Conservation (phyloP, 768 basidiomycete species). For the Mycena epipterygia region DNA sequence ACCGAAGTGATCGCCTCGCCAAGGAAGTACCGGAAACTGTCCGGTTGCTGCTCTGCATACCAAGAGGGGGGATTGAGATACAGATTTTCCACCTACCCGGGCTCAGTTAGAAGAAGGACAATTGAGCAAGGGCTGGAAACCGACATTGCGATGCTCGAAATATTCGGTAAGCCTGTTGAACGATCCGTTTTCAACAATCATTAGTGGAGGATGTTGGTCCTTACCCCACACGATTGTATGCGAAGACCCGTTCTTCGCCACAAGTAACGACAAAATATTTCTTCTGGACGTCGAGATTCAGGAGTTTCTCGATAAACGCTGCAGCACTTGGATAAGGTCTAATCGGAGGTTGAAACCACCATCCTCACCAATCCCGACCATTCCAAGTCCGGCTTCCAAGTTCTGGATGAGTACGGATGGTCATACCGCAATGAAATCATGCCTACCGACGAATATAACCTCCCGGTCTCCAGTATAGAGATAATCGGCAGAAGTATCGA, state of each 20-base stretch:
- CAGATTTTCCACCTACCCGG: constrained; percentile 61
- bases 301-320: constrained; percentile 81
- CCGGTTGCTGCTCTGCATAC: constrained; percentile 71
- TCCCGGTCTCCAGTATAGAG: constrained; percentile 33
- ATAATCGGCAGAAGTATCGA: neutral
- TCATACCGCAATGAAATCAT: neutral
- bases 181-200: neutral
- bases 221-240: constrained; percentile 68
- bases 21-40: constrained; percentile 65
- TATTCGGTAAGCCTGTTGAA: constrained; percentile 63
- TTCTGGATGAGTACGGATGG: constrained; percentile 26
- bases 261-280: constrained; percentile 69
- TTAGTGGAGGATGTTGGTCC: constrained; percentile 21
- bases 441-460: constrained; percentile 46
- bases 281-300: constrained; percentile 64
- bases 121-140: neutral
- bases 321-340: neutral
- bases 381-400: constrained; percentile 66
- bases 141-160: constrained; percentile 66
- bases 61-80: constrained; percentile 70
- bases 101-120: neutral
- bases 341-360: neutral
- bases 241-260: constrained; percentile 69
- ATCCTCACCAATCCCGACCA: constrained; percentile 69
- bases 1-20: constrained; percentile 62